A percentile compares a stretch with the other conserved stretches of the same genome.
Evolutionary conservation across 495 filamentous ascomycete species (phyloP).

Genomic region (Rhypophila decipiens): DNA sequence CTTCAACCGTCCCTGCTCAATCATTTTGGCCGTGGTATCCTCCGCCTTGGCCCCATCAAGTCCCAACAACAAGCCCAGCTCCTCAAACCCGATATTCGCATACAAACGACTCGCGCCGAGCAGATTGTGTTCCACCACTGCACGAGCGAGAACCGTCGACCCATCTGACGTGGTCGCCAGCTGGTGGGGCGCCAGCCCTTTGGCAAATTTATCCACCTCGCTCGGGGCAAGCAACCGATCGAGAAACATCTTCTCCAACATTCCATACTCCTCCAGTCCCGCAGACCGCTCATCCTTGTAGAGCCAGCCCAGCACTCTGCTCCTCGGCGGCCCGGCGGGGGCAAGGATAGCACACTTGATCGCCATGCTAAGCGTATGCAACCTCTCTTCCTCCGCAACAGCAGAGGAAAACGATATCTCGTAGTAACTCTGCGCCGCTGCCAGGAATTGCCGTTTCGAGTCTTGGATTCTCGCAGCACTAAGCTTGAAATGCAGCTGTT

Average conservation of each 20-base stretch:
- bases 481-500: constrained; percentile 79
- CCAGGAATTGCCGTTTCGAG: constrained; percentile 82
- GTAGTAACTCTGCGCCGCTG: constrained; percentile 82
- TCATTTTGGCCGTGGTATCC: constrained; percentile 87
- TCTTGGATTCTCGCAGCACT: constrained; percentile 90
- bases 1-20: constrained; percentile 80
- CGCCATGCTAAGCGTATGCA: constrained; percentile 80
- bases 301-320: constrained; percentile 67
- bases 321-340: constrained; percentile 81
- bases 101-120: constrained; percentile 81
- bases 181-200: constrained; percentile 77
- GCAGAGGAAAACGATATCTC: constrained; percentile 66
- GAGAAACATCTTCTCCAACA: constrained; percentile 96
- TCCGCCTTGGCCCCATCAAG: constrained; percentile 79
- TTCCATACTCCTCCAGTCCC: constrained; percentile 71
- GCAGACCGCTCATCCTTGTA: constrained; percentile 90
- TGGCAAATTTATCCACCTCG: constrained; percentile 80
- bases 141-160: constrained; percentile 86
- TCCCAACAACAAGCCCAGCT: constrained; percentile 69
- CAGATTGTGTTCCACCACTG: constrained; percentile 93
- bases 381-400: constrained; percentile 74
- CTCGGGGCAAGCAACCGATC: constrained; percentile 73
- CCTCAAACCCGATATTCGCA: constrained; percentile 77
- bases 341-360: constrained; percentile 93
- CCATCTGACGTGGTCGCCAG: constrained; percentile 84